Conservation (phyloP, 257 asterid species). For the Catharanthus roseus region DNA sequence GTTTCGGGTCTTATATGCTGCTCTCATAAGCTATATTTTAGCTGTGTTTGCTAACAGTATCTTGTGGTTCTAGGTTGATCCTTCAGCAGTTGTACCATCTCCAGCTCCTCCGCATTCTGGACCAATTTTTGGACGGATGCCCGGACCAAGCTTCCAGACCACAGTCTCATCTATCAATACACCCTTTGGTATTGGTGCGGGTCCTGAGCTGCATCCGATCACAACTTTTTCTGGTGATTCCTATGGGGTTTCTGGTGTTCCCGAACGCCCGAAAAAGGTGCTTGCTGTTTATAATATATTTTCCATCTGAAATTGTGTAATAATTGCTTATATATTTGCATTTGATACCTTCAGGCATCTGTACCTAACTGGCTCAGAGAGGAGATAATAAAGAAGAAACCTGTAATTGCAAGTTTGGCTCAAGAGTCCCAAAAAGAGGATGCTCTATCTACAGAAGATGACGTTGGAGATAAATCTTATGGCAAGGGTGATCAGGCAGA, state of each 20-base stretch:
- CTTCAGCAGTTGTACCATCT: constrained; percentile 49
- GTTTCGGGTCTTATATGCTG: constrained; percentile 30
- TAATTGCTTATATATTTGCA: constrained; percentile 16
- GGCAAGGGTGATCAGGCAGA: constrained; percentile 63
- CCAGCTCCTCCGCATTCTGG: constrained; percentile 59
- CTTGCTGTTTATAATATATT: neutral
- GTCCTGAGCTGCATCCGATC: constrained; percentile 50
- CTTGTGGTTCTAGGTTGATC: constrained; percentile 53
- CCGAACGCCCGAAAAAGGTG: constrained; percentile 94
- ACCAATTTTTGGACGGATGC: constrained; percentile 48
- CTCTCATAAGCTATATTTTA: constrained; percentile 7
- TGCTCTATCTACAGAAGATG: constrained; percentile 60
- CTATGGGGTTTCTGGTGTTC: constrained; percentile 42
- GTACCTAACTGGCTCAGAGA: constrained; percentile 99
- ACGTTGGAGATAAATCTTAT: constrained; percentile 42
- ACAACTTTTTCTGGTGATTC: constrained; percentile 60
- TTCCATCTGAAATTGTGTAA: neutral
- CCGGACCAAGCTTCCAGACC: constrained; percentile 65
- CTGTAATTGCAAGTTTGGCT: constrained; percentile 58
- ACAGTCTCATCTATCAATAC: constrained; percentile 45
- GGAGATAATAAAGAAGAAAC: constrained; percentile 87
- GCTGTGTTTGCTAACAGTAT: constrained; percentile 14
- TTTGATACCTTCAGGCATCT: constrained; percentile 56
- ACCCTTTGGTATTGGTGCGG: constrained; percentile 61
- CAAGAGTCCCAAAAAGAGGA: constrained; percentile 43